A percentile compares a stretch with the other conserved stretches of the same genome.
Evolutionary conservation across 2,329 filamentous ascomycete genomes (phyloP).

Genomic region (Cercospora janseana): DNA sequence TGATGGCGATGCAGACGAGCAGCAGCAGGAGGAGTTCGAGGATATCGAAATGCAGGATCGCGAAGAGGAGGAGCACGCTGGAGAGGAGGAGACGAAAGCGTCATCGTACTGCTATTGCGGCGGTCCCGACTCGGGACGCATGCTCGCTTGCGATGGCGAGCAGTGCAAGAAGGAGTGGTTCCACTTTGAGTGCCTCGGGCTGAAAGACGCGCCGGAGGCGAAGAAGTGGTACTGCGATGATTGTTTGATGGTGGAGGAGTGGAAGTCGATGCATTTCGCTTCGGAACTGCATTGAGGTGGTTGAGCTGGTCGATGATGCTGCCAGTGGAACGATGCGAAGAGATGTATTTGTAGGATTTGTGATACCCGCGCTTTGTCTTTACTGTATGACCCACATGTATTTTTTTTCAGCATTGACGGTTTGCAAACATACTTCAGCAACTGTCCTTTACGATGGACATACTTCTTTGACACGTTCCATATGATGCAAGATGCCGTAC

Average conservation of each 20-base stretch:
- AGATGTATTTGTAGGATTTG: background rate
- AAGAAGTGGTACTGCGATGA: slow-evolving; percentile 32
- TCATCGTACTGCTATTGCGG: slow-evolving; percentile 26
- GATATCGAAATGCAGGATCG: background rate
- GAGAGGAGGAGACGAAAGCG: background rate
- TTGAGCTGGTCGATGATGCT: too few relatives aligned
- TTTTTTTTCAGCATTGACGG: too few relatives aligned
- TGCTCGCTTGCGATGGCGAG: slow-evolving; percentile 78
- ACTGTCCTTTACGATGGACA: too few relatives aligned
- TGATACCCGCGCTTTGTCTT: too few relatives aligned
- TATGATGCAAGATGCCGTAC: too few relatives aligned
- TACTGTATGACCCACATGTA: too few relatives aligned
- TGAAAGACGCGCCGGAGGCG: slow-evolving; percentile 58
- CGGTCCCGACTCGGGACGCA: slow-evolving; percentile 40
- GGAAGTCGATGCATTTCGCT: background rate
- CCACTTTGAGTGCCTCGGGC: slow-evolving; percentile 71
- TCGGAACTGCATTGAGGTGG: background rate
- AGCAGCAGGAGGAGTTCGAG: slow-evolving; percentile 1
- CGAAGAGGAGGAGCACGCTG: slow-evolving; percentile 3
- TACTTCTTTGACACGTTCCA: too few relatives aligned
- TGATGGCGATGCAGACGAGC: slow-evolving; percentile 3
- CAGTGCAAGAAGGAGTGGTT: slow-evolving; percentile 80
- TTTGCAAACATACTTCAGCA: too few relatives aligned
- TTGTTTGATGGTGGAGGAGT: slow-evolving; percentile 10
- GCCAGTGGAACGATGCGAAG: background rate